A percentile compares a stretch with the other conserved stretches of the same genome.
Conservation (phyloP, 148 eudicot species). For the Nyssa sinensis region DNA sequence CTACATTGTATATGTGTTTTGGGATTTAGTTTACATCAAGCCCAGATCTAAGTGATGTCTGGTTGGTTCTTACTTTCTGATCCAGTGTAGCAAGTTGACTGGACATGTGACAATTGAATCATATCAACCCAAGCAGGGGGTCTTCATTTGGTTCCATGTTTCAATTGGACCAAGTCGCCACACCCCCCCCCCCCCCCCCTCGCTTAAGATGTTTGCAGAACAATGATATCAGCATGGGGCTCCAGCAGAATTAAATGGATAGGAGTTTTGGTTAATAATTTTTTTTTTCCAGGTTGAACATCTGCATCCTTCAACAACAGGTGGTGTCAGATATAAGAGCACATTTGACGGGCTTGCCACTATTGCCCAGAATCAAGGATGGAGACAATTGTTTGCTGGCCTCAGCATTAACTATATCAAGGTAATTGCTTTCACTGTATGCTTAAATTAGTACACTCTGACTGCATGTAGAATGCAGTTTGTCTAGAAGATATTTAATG, state of each 20-base stretch:
- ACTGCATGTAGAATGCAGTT: neutral
- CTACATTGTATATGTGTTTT: too few species aligned
- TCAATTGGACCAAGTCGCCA: too few species aligned
- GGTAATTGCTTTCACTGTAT: constrained; percentile 24
- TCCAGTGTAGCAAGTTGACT: neutral
- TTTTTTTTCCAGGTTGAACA: constrained; percentile 55
- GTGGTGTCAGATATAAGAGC: constrained; percentile 46
- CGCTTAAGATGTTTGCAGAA: neutral
- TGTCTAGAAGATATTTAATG: neutral
- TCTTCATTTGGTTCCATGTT: too few species aligned
- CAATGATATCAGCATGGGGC: neutral
- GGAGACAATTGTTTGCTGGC: constrained; percentile 80
- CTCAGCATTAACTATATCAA: constrained; percentile 77
- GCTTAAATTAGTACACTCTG: neutral
- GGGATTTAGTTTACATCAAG: neutral
- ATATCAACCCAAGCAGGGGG: too few species aligned
- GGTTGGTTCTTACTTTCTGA: neutral
- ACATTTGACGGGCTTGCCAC: constrained; percentile 57
- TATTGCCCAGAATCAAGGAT: constrained; percentile 59
- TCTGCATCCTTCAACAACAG: constrained; percentile 29
- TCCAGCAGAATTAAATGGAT: neutral
- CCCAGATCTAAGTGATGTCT: neutral
- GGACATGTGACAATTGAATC: too few species aligned
- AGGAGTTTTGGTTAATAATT: neutral
- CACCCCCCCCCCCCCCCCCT: too few species aligned